Conservation (phyloP, 2,329 filamentous ascomycete genomes). For the Diaporthe batatas region DNA sequence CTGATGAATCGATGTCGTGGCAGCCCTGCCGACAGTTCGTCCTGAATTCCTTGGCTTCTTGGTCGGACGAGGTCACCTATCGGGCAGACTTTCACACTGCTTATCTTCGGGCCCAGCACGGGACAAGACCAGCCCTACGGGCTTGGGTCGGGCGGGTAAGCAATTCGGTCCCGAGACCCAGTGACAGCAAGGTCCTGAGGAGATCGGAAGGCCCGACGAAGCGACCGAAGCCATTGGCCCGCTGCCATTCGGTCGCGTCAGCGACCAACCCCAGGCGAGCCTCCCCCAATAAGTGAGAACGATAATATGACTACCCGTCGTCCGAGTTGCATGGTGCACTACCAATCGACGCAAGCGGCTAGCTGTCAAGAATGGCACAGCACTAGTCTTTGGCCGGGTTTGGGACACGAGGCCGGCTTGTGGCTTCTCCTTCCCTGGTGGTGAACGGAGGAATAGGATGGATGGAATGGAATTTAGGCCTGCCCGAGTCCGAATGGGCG, state of each 20-base stretch:
- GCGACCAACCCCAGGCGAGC: not conserved
- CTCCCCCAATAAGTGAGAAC: not conserved
- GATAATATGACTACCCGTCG: not conserved
- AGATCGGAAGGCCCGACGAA: slow-evolving; percentile 15
- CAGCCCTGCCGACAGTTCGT: not conserved
- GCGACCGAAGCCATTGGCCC: slow-evolving; percentile 9
- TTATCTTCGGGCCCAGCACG: not conserved
- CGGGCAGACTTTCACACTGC: not conserved
- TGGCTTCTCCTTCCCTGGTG: not conserved
- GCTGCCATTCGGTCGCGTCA: slow-evolving; percentile 1
- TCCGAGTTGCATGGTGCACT: not conserved
- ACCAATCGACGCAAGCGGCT: slow-evolving; percentile 12
- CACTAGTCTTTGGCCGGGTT: slow-evolving; percentile 8
- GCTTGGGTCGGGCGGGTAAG: slow-evolving; percentile 10
- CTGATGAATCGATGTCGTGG: not conserved
- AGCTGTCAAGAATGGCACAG: not conserved
- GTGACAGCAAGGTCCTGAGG: not conserved
- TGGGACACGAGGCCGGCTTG: not conserved
- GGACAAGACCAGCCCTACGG: slow-evolving; percentile 13
- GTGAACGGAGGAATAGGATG: slow-evolving; percentile 11
- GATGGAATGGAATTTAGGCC: slow-evolving; percentile 7
- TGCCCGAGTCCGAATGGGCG: slow-evolving; percentile 17
- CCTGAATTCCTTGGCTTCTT: not conserved
- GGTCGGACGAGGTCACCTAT: not conserved
- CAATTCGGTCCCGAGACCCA: slow-evolving; percentile 23